These are phyloP conservation scores for Colletotrichum tofieldiae DNA, from an alignment of 2,329 filamentous ascomycete species.

Conservation along the genomic window DNA sequence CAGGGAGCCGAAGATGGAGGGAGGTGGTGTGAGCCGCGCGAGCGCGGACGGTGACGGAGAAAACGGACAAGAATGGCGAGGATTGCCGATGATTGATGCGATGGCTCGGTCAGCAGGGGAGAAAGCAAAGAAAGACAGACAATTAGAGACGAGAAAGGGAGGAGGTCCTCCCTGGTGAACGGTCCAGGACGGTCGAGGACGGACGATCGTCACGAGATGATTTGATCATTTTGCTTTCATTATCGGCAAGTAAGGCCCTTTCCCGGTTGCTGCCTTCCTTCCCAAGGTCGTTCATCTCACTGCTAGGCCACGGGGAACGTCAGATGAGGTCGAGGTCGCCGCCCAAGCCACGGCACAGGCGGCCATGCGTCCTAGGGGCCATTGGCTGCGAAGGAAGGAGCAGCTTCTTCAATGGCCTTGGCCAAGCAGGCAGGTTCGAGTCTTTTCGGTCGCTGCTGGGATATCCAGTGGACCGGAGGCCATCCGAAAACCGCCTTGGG, in stretches of 20 bases:
- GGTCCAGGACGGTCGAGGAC: background rate
- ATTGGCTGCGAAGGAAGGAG: background rate
- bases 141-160: background rate
- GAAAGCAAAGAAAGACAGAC: background rate
- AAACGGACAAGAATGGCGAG: slow-evolving; percentile 14
- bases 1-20: slow-evolving; percentile 12
- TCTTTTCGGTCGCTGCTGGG: slow-evolving; percentile 21
- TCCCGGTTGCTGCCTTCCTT: background rate
- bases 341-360: slow-evolving; percentile 27
- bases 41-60: slow-evolving; percentile 11
- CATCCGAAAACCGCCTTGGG: slow-evolving; percentile 12
- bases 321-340: background rate
- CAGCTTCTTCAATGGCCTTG: background rate
- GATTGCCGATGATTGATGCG: slow-evolving; percentile 28
- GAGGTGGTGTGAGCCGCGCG: slow-evolving; percentile 15
- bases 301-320: background rate
- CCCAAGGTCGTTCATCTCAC: background rate
- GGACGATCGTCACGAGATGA: slow-evolving; percentile 19
- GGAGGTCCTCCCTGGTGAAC: background rate
- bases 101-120: slow-evolving; percentile 20
- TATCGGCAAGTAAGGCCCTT: background rate
- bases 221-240: slow-evolving; percentile 17
- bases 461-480: slow-evolving; percentile 23
- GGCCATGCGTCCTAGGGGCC: background rate
- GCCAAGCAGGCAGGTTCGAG: slow-evolving; percentile 7